These are phyloP conservation scores for Lachancea nothofagi DNA, from an alignment of 805 yeast species.

Conservation along the genomic window DNA sequence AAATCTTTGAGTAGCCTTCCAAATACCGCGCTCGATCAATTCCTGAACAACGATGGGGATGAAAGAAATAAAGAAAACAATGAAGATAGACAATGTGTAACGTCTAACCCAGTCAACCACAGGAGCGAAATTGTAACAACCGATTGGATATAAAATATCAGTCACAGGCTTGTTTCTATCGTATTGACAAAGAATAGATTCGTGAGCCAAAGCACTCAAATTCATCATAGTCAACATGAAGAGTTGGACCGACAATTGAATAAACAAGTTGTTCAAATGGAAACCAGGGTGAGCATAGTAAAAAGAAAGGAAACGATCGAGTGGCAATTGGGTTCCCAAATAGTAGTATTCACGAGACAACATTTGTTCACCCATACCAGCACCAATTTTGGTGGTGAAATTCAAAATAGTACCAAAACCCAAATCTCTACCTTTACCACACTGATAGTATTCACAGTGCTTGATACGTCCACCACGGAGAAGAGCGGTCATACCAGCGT, in stretches of 20 bases:
- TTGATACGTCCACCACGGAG: constrained; percentile 83
- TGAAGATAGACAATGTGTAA: constrained; percentile 73
- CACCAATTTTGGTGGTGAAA: constrained; percentile 84
- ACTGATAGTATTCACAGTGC: constrained; percentile 82
- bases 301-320: constrained; percentile 76
- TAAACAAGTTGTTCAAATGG: constrained; percentile 75
- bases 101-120: constrained; percentile 78
- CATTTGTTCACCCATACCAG: constrained; percentile 92
- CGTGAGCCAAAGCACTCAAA: constrained; percentile 68
- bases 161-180: constrained; percentile 61
- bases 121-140: constrained; percentile 70
- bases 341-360: constrained; percentile 78
- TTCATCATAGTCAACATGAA: constrained; percentile 67
- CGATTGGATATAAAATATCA: constrained; percentile 58
- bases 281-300: constrained; percentile 86
- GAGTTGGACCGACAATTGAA: constrained; percentile 67
- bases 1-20: constrained; percentile 68
- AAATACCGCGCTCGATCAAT: constrained; percentile 73
- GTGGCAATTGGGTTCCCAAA: constrained; percentile 72
- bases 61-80: constrained; percentile 75
- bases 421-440: constrained; percentile 88
- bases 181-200: constrained; percentile 62
- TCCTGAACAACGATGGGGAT: constrained; percentile 76
- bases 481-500: constrained; percentile 81
- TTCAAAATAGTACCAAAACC: constrained; percentile 83